Conservation (phyloP, 2,329 filamentous ascomycete genomes). For the Clathrospora elynae region DNA sequence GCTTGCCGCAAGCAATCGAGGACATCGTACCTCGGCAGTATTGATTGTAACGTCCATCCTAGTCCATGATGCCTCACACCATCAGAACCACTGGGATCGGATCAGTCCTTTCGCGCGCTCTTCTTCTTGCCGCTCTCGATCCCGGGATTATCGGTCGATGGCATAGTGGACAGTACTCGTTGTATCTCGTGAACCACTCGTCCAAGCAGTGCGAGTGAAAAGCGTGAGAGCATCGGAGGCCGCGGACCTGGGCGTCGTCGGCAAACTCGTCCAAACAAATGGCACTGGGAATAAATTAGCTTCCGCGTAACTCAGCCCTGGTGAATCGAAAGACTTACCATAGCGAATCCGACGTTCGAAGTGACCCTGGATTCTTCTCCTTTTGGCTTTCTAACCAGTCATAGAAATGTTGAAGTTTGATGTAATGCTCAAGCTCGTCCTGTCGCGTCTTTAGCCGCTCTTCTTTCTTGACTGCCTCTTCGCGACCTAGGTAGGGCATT, state of each 20-base stretch:
- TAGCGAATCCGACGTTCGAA: constrained; percentile 27
- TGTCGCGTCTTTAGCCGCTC: constrained; percentile 36
- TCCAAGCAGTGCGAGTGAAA: constrained; percentile 48
- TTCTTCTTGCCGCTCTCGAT: constrained; percentile 13
- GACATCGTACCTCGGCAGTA: too few species aligned
- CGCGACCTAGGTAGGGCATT: constrained; percentile 22
- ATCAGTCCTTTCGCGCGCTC: constrained; percentile 10
- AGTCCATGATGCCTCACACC: constrained; percentile 23
- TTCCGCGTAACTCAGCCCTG: not conserved
- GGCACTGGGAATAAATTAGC: constrained; percentile 30
- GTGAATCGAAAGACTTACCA: constrained; percentile 25
- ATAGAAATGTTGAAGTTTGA: constrained; percentile 42
- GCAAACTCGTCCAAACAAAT: constrained; percentile 47
- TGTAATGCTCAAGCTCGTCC: constrained; percentile 35
- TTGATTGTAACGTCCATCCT: too few species aligned
- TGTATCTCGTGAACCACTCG: constrained; percentile 46
- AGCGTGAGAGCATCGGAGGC: constrained; percentile 43
- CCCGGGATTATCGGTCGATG: constrained; percentile 45
- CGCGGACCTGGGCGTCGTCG: constrained; percentile 41
- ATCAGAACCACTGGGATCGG: constrained; percentile 30
- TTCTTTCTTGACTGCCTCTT: constrained; percentile 24
- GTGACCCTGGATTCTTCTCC: constrained; percentile 22
- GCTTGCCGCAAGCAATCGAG: too few species aligned
- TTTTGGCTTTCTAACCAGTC: constrained; percentile 40
- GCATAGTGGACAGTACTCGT: constrained; percentile 48